Conservation (phyloP, 1,284 basidiomycete species). For the Agroathelia rolfsii region DNA sequence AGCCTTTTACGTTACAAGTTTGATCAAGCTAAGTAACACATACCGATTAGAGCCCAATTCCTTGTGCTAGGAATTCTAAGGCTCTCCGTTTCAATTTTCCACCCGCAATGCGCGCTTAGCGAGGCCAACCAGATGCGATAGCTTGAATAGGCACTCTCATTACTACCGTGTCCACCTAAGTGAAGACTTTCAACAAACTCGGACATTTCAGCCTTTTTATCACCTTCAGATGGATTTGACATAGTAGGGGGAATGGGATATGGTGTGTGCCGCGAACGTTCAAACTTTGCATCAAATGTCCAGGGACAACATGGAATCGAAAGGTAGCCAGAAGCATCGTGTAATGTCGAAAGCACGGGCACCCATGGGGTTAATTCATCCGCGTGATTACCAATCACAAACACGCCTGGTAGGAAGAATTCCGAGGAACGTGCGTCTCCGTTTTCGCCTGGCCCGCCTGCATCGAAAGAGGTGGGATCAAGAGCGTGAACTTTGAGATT, state of each 20-base stretch:
- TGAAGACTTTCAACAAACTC: slow-evolving; percentile 41
- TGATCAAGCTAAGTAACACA: slow-evolving; percentile 18
- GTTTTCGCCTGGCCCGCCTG: too few relatives aligned
- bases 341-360: slow-evolving; percentile 59
- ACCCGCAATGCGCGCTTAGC: slow-evolving; percentile 66
- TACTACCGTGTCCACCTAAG: slow-evolving; percentile 46
- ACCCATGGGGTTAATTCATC: slow-evolving; percentile 94
- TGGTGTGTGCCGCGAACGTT: slow-evolving; percentile 31
- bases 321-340: slow-evolving; percentile 62
- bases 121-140: slow-evolving; percentile 79
- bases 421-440: slow-evolving; percentile 16
- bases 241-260: slow-evolving; percentile 26
- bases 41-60: slow-evolving; percentile 86
- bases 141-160: slow-evolving; percentile 60
- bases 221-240: slow-evolving; percentile 12
- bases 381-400: slow-evolving; percentile 92
- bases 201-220: slow-evolving; percentile 17
- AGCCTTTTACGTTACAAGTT: too few relatives aligned
- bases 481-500: slow-evolving; percentile 56
- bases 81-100: slow-evolving; percentile 79
- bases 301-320: slow-evolving; percentile 90
- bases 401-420: slow-evolving; percentile 37
- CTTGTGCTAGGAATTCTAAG: slow-evolving; percentile 87
- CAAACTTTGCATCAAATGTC: slow-evolving; percentile 59
- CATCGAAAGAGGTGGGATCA: slow-evolving; percentile 43